Evolutionary conservation across 2,329 filamentous ascomycete genomes (phyloP), one percentile per base, ranked within the genome.

Genomic region (Lasiodiplodia sp.): DNA sequence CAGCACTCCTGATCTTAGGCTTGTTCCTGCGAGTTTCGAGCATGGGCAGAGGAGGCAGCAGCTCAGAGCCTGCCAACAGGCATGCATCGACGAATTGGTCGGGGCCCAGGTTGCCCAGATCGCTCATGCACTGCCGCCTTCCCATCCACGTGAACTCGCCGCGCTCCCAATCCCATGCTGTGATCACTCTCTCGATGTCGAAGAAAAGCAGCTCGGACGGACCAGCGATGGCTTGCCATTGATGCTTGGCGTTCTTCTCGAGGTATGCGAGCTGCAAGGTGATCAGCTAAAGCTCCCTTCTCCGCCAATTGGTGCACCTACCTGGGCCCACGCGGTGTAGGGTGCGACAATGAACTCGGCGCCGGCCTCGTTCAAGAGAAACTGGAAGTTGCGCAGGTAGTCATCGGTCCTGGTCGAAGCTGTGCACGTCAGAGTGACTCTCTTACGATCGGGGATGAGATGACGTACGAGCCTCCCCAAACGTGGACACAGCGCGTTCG

Each of bases 321-420:
- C 92, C 88, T 97, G 93, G 69, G 93, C 92, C 74, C 91, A 91
- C 47, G 94, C 93, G 78, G 91, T 94, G 83, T 93, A 97, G 1
- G 95, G 95, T 14, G 95, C 91, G 55, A 96, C 91, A 58, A 93
- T 84, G 76, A 94, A 97, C 70, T 92, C 87, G 68, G 97, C 83
- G 2, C 86, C 85, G 71, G 90, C 87, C 72, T 89, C 84, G 73
- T 87, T 85, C 64, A 98, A 85, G 67, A 95, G 89, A 37, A 86
- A 84, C 80, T 96, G 92, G 49, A 98, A 86, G 66, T 92, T 87
- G 66, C 90, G 89, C 75, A 91, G 93, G 63, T 97, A 87, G 68
- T 90, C 88, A 76, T 92, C 88, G 65, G 55, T 60, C 34, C 56
- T 60, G 28, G 65, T 67, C 12, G 56, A 67, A 38, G 65, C 65